Conservation (phyloP, 75 land plant species). For the Cunninghamia lanceolata region DNA sequence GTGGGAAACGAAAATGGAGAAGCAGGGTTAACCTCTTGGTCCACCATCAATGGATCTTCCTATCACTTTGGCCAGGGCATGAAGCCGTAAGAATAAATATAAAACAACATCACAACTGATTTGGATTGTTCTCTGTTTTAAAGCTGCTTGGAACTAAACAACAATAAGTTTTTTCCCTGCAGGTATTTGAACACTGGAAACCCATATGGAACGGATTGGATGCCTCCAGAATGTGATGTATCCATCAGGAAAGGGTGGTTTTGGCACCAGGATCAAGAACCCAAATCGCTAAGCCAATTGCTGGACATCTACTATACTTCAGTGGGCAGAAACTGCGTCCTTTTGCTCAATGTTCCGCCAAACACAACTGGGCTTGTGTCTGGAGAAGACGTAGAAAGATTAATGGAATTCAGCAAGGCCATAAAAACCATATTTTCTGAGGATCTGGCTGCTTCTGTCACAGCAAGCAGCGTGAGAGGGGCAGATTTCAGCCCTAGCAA, state of each 20-base stretch:
- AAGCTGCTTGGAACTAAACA: neutral
- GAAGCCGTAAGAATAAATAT: constrained; percentile 27
- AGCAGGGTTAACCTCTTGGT: constrained; percentile 82
- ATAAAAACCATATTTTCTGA: constrained; percentile 57
- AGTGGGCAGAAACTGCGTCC: constrained; percentile 86
- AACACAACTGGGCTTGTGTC: constrained; percentile 77
- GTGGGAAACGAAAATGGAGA: constrained; percentile 86
- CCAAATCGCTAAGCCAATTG: constrained; percentile 54
- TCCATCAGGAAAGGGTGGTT: constrained; percentile 93
- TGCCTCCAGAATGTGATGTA: constrained; percentile 93
- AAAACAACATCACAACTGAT: neutral
- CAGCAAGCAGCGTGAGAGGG: constrained; percentile 73
- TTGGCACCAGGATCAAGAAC: constrained; percentile 74
- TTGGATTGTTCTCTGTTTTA: neutral
- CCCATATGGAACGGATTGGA: constrained; percentile 72
- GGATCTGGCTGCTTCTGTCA: constrained; percentile 43
- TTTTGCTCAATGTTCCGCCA: constrained; percentile 89
- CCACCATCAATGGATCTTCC: constrained; percentile 58
- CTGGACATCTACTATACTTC: constrained; percentile 84
- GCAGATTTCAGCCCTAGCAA: constrained; percentile 43
- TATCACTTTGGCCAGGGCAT: constrained; percentile 56
- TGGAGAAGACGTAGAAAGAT: constrained; percentile 37
- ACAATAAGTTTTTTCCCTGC: neutral
- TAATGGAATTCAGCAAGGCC: constrained; percentile 53
- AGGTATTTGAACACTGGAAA: constrained; percentile 79